Evolutionary conservation across 106 monocot species (phyloP).

Genomic region (Dactylorhiza incarnata): DNA sequence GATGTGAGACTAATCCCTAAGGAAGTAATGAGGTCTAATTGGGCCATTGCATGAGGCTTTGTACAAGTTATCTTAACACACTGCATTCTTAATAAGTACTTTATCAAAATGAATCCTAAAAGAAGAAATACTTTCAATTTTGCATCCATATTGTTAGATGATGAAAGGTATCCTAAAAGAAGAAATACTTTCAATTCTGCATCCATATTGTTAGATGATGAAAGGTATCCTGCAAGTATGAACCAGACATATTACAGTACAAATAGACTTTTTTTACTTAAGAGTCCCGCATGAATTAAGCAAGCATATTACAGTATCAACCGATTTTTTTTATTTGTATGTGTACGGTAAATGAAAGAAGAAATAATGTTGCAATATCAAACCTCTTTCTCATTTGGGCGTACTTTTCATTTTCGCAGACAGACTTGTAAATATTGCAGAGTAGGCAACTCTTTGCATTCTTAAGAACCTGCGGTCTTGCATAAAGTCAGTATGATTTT

Average conservation of each 20-base stretch:
- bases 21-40: no score
- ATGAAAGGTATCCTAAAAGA: neutral
- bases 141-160: no score
- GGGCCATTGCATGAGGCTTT: no score
- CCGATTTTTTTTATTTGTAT: neutral
- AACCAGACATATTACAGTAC: no score
- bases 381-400: conserved; percentile 74
- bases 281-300: no score
- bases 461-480: conserved; percentile 61
- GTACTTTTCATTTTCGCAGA: conserved; percentile 91
- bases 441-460: conserved; percentile 90
- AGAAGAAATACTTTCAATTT: no score
- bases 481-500: neutral
- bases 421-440: conserved; percentile 67
- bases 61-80: no score
- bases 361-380: conserved; percentile 9
- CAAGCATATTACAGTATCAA: neutral
- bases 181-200: no score
- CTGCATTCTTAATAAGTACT: no score
- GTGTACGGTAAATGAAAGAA: neutral
- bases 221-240: neutral
- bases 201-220: neutral
- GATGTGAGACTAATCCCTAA: no score
- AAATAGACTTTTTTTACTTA: no score
- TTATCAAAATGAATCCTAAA: no score